Base-by-base conservation (phyloP, 1,284 basidiomycete genomes). In the Sparassis latifolia region DNA sequence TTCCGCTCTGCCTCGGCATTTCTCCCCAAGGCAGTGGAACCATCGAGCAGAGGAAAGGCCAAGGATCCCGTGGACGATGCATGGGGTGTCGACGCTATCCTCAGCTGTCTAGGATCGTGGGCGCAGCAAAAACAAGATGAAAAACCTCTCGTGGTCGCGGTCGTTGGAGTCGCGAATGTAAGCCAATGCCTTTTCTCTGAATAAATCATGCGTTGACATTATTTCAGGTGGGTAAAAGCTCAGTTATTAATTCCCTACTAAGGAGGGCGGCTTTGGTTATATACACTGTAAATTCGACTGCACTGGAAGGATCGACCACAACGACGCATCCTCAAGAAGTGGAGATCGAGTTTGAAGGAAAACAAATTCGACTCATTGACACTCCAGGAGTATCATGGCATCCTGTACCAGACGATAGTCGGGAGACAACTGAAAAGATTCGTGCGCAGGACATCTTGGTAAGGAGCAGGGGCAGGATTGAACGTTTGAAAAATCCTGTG, bases 401-500 rank as follows among this genome's bases (percentile, higher is more conserved):
- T 55, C 69, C 61, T 55, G 69, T 67, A 51, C 69, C 63, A 6
- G 67, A 67, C 10, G 60, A 65, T 33, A 71, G 74, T 42, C 73
- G 75, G 12, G 75, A 71, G 40, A 73, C 73, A 37, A 67, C 68
- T 52, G 73, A 75, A 52, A 67, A 62, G 9, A 60, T 68, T 33
- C 80, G 84, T 42, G 80, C 80, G 10, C 79, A 74, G 42, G 91
- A 94, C 61, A 77, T 91, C 52, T 67, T 95, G 29, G 62, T 92
- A 56, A 78, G 93, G 50, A 90, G 85, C 63, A 80, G 88, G 58
- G 90, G 95, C 35, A 81, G 90, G 58, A 85, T 97, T 40, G 96
- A 97, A 66, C 78, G 86, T 40, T 74, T 97, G 52, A 90, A 92
- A 66, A 93, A 97, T 63, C 86, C 92, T 30, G 69, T 85, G 50